Evolutionary conservation across 306 rosid species (phyloP), one percentile per base, ranked within the genome.

Genomic region (Herpetospermum pedunculosum): DNA sequence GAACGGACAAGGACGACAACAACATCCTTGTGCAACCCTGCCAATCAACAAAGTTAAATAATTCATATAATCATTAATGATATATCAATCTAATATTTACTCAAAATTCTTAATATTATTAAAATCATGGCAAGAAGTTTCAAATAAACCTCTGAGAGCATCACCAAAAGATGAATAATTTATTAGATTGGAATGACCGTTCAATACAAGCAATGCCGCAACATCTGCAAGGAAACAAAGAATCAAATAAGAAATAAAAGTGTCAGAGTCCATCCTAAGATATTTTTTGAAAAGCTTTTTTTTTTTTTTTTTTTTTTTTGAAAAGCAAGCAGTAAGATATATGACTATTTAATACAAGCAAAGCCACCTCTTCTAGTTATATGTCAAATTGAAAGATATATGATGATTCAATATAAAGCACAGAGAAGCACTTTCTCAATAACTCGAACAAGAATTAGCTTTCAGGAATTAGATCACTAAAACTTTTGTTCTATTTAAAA

Each of bases 21-120:
- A 13, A 84, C 81, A 70, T 90, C 96, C 73, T 82, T 81, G 57
- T 81, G 86, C 79, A 90, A 75, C 65, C 85, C 98, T 92, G 89
- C 81, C 80, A 60, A 79, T 74, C 48, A 68, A 77, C 47, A 75
- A 78, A 79, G 32, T 49, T 26, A 13, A 58, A 32, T 46, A 77
- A 37, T 70, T 49, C 28, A 63, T 37, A 57, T 57, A 64, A 64
- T 21, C 48, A 64, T 19, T 34, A 29, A 23, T 38, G 29, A 37
- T 11, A 64, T 8, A 6, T 37, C 13, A 21, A 40, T 38, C 8
- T 40, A 67, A 67, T 21, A 67, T 41, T 67, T 74, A 84, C 65
- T 8, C 50, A 52, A 73, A 80, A 75, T 55, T 70, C 74, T 77
- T 49, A 10, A 69, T 73, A 74, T 69, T 69, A 14, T 50, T 29